Conservation (phyloP, 2,329 filamentous ascomycete genomes). For the Penicillium sp. region DNA sequence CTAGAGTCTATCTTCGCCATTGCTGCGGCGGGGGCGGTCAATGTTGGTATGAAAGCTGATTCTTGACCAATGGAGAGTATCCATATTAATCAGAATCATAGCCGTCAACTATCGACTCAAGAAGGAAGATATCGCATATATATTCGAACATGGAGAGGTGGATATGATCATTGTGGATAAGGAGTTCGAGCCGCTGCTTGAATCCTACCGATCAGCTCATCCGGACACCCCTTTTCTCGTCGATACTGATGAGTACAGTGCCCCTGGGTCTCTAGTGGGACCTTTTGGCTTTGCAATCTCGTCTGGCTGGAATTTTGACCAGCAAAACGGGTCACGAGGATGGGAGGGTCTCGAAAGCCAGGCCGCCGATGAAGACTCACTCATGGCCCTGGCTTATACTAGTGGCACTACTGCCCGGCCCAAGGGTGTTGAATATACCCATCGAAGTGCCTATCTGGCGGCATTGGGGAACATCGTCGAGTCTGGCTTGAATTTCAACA, state of each 20-base stretch:
- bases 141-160: slow-evolving; percentile 79
- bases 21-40: slow-evolving; percentile 69
- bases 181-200: slow-evolving; percentile 68
- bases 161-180: slow-evolving; percentile 81
- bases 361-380: slow-evolving; percentile 66
- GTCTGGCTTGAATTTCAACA: slow-evolving; percentile 68
- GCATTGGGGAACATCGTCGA: slow-evolving; percentile 82
- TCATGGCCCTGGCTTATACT: slow-evolving; percentile 86
- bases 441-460: slow-evolving; percentile 80
- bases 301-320: slow-evolving; percentile 71
- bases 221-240: slow-evolving; percentile 65
- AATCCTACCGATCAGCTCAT: slow-evolving; percentile 56
- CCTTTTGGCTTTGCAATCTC: slow-evolving; percentile 77
- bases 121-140: slow-evolving; percentile 79
- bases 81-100: slow-evolving; percentile 11
- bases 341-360: slow-evolving; percentile 73
- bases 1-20: slow-evolving; percentile 86
- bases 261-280: slow-evolving; percentile 62
- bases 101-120: slow-evolving; percentile 70
- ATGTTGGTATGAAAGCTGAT: slow-evolving; percentile 52
- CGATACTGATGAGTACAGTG: slow-evolving; percentile 74
- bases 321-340: slow-evolving; percentile 57
- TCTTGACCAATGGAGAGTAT: neutral
- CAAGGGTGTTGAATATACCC: slow-evolving; percentile 89
- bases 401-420: slow-evolving; percentile 86